These are phyloP conservation scores for Fusarium sp. DNA, from an alignment of 2,329 filamentous ascomycete species.

Conservation along the genomic window DNA sequence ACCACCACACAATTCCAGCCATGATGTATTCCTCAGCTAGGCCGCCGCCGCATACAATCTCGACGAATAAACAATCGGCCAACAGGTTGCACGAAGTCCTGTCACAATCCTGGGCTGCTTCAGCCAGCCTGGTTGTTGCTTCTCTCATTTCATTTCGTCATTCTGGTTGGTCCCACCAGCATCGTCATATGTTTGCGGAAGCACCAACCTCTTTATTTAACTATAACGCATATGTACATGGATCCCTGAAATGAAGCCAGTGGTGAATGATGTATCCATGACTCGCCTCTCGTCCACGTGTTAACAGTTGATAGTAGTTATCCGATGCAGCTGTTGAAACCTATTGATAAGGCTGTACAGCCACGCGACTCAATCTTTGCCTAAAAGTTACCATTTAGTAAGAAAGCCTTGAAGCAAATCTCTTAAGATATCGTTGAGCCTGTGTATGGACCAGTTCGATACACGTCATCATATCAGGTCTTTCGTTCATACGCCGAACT, in stretches of 20 bases:
- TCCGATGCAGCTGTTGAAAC: background rate
- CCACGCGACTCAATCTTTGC: background rate
- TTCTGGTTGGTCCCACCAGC: background rate
- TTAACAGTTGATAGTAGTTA: background rate
- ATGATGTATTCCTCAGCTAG: background rate
- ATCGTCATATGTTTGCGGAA: conserved; percentile 15
- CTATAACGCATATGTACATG: background rate
- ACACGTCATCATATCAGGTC: background rate
- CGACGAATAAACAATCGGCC: background rate
- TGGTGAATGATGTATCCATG: background rate
- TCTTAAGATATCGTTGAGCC: background rate
- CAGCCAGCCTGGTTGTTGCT: background rate
- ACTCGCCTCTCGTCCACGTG: background rate
- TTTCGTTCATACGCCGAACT: background rate
- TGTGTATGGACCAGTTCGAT: background rate
- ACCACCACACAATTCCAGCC: conserved; percentile 24
- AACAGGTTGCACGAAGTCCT: background rate
- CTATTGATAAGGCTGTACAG: background rate
- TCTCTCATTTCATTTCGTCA: background rate
- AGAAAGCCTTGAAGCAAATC: background rate
- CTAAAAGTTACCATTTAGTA: background rate
- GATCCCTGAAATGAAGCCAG: background rate
- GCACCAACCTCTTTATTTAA: conserved; percentile 1
- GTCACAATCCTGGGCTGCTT: conserved; percentile 22
- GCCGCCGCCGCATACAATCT: background rate